phyloP scores from a whole-genome alignment of 2,329 filamentous ascomycete species.

The Pseudogymnoascus sp. region DNA sequence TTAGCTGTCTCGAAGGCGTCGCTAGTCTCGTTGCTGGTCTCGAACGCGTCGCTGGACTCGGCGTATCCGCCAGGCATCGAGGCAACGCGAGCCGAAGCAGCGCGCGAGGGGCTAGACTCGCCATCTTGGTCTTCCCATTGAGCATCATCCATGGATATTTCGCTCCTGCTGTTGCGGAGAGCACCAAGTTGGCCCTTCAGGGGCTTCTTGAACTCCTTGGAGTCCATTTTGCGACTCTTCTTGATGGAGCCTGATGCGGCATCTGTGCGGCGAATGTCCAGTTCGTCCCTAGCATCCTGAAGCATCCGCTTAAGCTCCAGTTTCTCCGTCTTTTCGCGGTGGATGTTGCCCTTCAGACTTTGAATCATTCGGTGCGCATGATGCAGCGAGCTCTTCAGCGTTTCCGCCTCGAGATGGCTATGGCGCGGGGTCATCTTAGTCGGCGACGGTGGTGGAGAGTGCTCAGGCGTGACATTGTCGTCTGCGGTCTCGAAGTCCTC shows the following conservation, averaged over 20 bases:
- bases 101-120: constrained; percentile 51
- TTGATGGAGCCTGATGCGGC: constrained; percentile 42
- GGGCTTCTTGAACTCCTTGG: constrained; percentile 72
- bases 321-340: constrained; percentile 98
- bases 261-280: constrained; percentile 60
- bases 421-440: constrained; percentile 88
- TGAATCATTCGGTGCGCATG: constrained; percentile 97
- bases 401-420: constrained; percentile 88
- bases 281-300: constrained; percentile 87
- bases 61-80: constrained; percentile 15
- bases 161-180: constrained; percentile 65
- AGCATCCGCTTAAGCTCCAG: constrained; percentile 91
- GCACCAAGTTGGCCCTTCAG: constrained; percentile 66
- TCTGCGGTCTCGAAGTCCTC: constrained; percentile 58
- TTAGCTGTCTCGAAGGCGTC: constrained; percentile 58
- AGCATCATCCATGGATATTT: constrained; percentile 71
- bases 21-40: constrained; percentile 72
- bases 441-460: constrained; percentile 84
- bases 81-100: constrained; percentile 27
- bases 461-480: constrained; percentile 72
- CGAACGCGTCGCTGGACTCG: constrained; percentile 62
- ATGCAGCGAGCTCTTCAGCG: constrained; percentile 84
- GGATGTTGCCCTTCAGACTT: constrained; percentile 86
- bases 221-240: constrained; percentile 56
- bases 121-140: constrained; percentile 78